Percentiles rank a stretch among this genome's conserved stretches.
These are phyloP conservation scores for Lycium barbarum DNA, from an alignment of 257 asterid species.

Conservation along the genomic window DNA sequence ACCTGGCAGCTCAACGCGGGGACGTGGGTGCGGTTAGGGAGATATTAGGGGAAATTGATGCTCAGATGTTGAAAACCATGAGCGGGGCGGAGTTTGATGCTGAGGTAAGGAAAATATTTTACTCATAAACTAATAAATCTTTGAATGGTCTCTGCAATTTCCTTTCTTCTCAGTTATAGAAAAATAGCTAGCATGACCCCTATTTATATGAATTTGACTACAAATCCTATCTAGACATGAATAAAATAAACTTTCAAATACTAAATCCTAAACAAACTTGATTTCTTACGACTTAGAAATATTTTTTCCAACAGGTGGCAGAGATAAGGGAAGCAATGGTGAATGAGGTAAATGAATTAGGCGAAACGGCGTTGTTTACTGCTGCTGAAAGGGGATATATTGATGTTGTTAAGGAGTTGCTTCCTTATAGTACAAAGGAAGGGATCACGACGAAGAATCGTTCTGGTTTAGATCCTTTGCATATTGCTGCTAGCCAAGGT, in stretches of 20 bases:
- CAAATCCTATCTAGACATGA: no score
- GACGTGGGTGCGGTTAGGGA: conserved; percentile 70
- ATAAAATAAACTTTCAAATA: no score
- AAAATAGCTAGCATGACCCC: no score
- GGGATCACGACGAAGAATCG: conserved; percentile 56
- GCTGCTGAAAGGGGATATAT: conserved; percentile 60
- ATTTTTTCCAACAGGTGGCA: conserved; percentile 29
- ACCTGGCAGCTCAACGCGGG: conserved; percentile 85
- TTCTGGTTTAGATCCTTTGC: conserved; percentile 63
- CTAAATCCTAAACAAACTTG: no score
- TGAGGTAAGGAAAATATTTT: conserved; percentile 24
- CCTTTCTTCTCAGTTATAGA: no score
- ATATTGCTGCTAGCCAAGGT: conserved; percentile 68
- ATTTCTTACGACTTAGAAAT: no score
- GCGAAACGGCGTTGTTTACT: conserved; percentile 61
- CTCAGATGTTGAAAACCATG: conserved; percentile 61
- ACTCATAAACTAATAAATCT: no score
- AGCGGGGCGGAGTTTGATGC: conserved; percentile 65
- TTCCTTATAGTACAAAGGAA: conserved; percentile 53
- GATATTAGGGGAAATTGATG: conserved; percentile 72
- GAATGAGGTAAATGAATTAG: conserved; percentile 67
- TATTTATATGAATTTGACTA: no score
- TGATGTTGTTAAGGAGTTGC: conserved; percentile 55
- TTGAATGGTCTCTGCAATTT: no score
- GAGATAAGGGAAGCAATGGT: conserved; percentile 64